Evolutionary conservation across 805 yeast genomes (phyloP).

Genomic region (Barnettozyma siamensis): DNA sequence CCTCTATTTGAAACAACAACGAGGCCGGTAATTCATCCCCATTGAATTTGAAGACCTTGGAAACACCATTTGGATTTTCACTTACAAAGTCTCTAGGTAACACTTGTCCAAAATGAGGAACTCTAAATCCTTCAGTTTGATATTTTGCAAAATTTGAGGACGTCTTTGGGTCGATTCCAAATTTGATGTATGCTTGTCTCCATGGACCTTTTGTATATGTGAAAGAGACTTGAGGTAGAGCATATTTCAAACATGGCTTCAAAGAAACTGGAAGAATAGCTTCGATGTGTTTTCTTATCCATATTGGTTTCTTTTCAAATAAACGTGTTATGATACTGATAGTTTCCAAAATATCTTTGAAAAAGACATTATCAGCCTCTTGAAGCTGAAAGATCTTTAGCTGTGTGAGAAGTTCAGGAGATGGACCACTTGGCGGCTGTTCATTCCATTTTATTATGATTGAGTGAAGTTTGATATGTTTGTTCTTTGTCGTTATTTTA

Average conservation of each 20-base stretch:
- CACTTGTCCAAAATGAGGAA: conserved; percentile 25
- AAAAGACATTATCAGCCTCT: conserved; percentile 23
- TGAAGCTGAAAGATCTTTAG: conserved; percentile 31
- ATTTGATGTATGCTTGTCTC: conserved; percentile 77
- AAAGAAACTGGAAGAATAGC: conserved; percentile 43
- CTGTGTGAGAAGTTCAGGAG: conserved; percentile 43
- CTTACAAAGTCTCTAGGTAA: conserved; percentile 29
- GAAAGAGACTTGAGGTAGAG: conserved; percentile 80
- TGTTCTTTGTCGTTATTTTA: conserved; percentile 39
- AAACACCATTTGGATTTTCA: conserved; percentile 30
- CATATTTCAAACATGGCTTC: conserved; percentile 52
- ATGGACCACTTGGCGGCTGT: conserved; percentile 43
- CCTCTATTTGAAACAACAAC: conserved; percentile 73
- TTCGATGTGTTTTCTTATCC: conserved; percentile 73
- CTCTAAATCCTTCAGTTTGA: conserved; percentile 78
- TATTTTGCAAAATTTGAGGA: conserved; percentile 51
- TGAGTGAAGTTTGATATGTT: conserved; percentile 46
- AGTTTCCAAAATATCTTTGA: conserved; percentile 26
- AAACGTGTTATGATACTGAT: conserved; percentile 30
- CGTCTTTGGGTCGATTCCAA: conserved; percentile 71
- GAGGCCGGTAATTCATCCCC: conserved; percentile 67
- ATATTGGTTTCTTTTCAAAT: conserved; percentile 71
- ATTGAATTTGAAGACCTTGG: conserved; percentile 55
- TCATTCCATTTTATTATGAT: conserved; percentile 46
- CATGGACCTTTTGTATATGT: conserved; percentile 89